Base-by-base conservation (phyloP, 768 basidiomycete genomes). In the Calocybe indica region DNA sequence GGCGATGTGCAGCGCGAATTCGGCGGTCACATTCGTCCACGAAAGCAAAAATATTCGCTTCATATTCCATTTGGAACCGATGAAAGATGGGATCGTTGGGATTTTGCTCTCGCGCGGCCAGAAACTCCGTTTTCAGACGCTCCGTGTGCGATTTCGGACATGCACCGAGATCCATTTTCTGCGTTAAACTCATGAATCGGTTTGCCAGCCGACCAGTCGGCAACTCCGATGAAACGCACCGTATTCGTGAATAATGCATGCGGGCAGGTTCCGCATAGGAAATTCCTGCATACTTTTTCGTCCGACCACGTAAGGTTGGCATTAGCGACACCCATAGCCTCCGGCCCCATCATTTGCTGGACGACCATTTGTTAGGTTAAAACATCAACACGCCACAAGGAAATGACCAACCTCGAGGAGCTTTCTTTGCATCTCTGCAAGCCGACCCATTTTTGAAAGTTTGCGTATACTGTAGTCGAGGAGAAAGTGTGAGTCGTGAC, bases 341-440 rank as follows among this genome's bases (percentile, higher is more conserved):
- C 95, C 40, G 95, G 89, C n/a, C 92, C 95, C 94, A 97, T 97
- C 92, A 95, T 96, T 94, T 96, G 94, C 94, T 96, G 55, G 44
- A 53, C 44, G 51, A 50, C 15, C 37, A 7, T 5, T 43, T 49
- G 51, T 64, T 15, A 62, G 41, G 67, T n/a, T 55, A 76, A 79
- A 69, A 80, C 74, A 44, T 80, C 64, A 46, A 11, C 33, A 30
- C 35, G 28, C 45, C 14, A 47, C 39, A 36, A 7, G 13, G 5
- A 43, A 31, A 32, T 30, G 37, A 53, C 64, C 35, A 58, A 76
- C 66, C 72, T 73, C 75, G 48, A 73, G 59, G 68, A 97, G 88
- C 86, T 92, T 96, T 55, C 93, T 82, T 73, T 97, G 94, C 90
- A 92, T 91, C 68, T 97, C 94, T 51, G 94, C 94, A 48, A 97